Percentiles rank a stretch among this genome's conserved stretches.
Evolutionary conservation across 2,329 filamentous ascomycete species (phyloP).

Genomic region (Aspergillus vadensis): DNA sequence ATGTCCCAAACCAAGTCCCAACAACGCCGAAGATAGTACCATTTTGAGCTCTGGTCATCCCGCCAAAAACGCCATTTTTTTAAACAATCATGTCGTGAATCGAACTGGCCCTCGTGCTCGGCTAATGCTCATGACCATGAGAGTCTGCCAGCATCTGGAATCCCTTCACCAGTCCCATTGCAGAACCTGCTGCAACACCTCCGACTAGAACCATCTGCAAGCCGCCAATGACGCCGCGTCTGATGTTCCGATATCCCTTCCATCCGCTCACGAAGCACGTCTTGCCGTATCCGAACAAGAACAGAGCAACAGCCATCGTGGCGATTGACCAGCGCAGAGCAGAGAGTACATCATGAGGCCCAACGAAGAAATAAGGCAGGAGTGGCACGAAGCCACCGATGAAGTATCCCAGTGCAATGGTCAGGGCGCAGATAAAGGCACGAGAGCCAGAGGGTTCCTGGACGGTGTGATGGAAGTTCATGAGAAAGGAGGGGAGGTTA

Average conservation of each 20-base stretch:
- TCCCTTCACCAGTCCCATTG: slow-evolving; percentile 44
- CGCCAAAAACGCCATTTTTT: not conserved
- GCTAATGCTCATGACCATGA: slow-evolving; percentile 5
- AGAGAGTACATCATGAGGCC: slow-evolving; percentile 80
- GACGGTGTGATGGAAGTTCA: slow-evolving; percentile 46
- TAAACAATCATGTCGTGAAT: not conserved
- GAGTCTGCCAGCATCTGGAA: slow-evolving; percentile 37
- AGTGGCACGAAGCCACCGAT: slow-evolving; percentile 52
- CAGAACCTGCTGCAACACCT: slow-evolving; percentile 42
- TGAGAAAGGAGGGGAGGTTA: slow-evolving; percentile 41
- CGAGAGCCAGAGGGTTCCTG: slow-evolving; percentile 42
- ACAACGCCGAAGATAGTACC: too few relatives aligned
- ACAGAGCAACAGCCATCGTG: slow-evolving; percentile 53
- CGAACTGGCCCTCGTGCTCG: too few relatives aligned
- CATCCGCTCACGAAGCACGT: slow-evolving; percentile 44
- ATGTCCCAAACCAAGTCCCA: too few relatives aligned
- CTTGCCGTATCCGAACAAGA: slow-evolving; percentile 56
- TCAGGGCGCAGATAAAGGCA: slow-evolving; percentile 41
- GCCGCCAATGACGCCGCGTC: slow-evolving; percentile 37
- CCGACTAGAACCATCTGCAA: slow-evolving; percentile 46
- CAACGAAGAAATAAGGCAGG: slow-evolving; percentile 62
- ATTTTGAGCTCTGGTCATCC: not conserved
- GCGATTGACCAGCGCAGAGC: slow-evolving; percentile 59
- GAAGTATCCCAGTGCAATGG: slow-evolving; percentile 45
- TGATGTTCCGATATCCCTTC: slow-evolving; percentile 36